Evolutionary conservation across 164 flowering plant species (phyloP).

Genomic region (Cinnamomum chago): DNA sequence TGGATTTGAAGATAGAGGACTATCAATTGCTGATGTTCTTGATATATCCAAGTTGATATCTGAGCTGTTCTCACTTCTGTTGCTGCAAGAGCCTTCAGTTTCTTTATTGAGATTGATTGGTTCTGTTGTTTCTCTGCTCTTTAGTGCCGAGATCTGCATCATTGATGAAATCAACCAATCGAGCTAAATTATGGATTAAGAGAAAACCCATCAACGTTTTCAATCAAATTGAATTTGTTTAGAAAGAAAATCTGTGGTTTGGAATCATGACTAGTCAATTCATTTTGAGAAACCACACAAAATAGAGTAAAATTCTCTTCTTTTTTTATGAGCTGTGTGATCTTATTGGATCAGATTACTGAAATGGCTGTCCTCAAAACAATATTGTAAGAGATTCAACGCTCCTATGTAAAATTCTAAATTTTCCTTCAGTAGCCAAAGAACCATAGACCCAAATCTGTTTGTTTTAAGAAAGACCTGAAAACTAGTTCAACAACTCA

Average conservation of each 20-base stretch:
- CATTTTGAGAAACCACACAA: background rate
- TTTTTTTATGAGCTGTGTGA: background rate
- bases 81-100: slow-evolving; percentile 93
- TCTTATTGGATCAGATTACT: background rate
- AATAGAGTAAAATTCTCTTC: background rate
- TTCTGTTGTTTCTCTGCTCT: slow-evolving; percentile 70
- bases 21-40: slow-evolving; percentile 61
- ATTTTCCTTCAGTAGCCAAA: background rate
- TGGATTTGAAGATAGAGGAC: slow-evolving; percentile 44
- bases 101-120: slow-evolving; percentile 95
- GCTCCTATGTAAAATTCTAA: background rate
- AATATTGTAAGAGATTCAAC: background rate
- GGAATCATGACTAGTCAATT: background rate
- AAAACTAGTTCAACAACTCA: background rate
- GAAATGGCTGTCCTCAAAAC: too few relatives aligned
- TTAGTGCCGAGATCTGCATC: slow-evolving; percentile 72
- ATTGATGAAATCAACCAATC: slow-evolving; percentile 1
- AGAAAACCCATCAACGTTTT: background rate
- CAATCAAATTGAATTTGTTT: background rate
- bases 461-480: background rate
- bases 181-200: background rate
- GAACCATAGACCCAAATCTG: background rate
- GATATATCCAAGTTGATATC: slow-evolving; percentile 73
- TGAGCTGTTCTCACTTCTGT: slow-evolving; percentile 88
- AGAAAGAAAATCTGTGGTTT: background rate